Evolutionary conservation across 2,329 filamentous ascomycete species (phyloP), one percentile per base, ranked within the genome.

Genomic region (Hyphodiscus sp.): DNA sequence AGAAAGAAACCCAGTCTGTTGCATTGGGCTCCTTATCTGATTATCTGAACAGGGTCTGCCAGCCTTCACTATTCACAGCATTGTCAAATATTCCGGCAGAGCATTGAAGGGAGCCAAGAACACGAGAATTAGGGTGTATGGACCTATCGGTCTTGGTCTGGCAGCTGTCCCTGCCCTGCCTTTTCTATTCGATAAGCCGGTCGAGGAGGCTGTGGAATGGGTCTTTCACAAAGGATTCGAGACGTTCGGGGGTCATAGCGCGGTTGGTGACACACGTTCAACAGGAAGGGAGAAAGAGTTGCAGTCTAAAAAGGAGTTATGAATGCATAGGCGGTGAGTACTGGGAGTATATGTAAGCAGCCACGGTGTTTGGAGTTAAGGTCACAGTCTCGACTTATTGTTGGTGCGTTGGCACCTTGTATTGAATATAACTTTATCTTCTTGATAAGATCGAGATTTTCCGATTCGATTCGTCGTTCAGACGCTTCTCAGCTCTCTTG

Each of bases 181-280:
- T 0, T 84, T 79, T 54, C 72, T 96, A 52, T 96, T 96, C 63
- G 91, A 99, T 66, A 80, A 95, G 69, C 92, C 94, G 0, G 90
- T 99, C 7, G 94, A 97, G 72, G 80, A 90, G 58, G 90, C 88
- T 0, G 89, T 96, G 0, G 91, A 97, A 67, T 96, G 86, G 86
- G 70, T 80, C 2, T 97, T 97, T 74, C 88, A 95, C 65, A 88
- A 85, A 63, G 87, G 80, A 0, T 94, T 96, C 67, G 80, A 84
- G 66, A 68, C 80, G 1, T 79, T 90, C 53, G 91, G 89, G 2
- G 91, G 82, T 1, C 70, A 76, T 38, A 61, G 70, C 1, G 78
- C 75, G 26, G 80, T 85, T 2, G 81, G 81, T 11, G 66, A 79
- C 52, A 68, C 79, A 18, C 81, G 81, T 1, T 57, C 69, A 8